A percentile compares a stretch with the other conserved stretches of the same genome.
phyloP scores from a whole-genome alignment of 2,329 filamentous ascomycete species.

The Shiraia bambusicola region DNA sequence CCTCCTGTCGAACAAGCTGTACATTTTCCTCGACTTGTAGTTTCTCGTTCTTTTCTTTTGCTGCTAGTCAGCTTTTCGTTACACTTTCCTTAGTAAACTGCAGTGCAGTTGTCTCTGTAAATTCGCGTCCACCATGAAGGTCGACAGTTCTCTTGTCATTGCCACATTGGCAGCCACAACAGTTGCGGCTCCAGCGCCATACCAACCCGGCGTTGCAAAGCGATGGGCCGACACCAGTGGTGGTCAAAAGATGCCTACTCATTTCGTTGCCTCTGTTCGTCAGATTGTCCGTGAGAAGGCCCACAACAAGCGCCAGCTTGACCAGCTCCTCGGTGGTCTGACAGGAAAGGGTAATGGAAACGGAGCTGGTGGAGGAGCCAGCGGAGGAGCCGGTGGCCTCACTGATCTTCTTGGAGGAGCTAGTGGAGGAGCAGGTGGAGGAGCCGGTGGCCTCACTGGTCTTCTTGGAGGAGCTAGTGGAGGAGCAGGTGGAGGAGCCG shows the following conservation, averaged over 20 bases:
- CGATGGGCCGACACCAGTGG: slow-evolving; percentile 26
- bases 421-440: slow-evolving; percentile 4
- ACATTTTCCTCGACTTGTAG: slow-evolving; percentile 12
- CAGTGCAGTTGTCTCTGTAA: slow-evolving; percentile 24
- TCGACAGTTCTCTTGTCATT: slow-evolving; percentile 28
- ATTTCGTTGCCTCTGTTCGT: slow-evolving; percentile 24
- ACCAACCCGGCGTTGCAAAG: slow-evolving; percentile 17
- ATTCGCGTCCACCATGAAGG: slow-evolving; percentile 25
- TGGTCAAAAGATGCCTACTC: slow-evolving; percentile 24
- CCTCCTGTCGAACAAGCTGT: slow-evolving; percentile 6
- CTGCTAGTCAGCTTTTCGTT: slow-evolving; percentile 32
- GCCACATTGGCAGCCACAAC: slow-evolving; percentile 28
- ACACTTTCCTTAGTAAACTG: slow-evolving; percentile 19
- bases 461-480: slow-evolving; percentile 5
- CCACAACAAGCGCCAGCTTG: slow-evolving; percentile 29
- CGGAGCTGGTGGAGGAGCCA: slow-evolving; percentile 14
- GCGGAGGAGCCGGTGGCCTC: slow-evolving; percentile 12
- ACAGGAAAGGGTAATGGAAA: slow-evolving; percentile 15
- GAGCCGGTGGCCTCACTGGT: slow-evolving; percentile 5
- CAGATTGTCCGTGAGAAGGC: slow-evolving; percentile 24
- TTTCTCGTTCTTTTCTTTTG: slow-evolving; percentile 11
- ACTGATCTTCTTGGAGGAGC: slow-evolving; percentile 12
- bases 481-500: too few species aligned
- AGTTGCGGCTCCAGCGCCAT: slow-evolving; percentile 29
- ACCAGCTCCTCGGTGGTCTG: slow-evolving; percentile 24